phyloP scores from a whole-genome alignment of 2,329 filamentous ascomycete species.

The Colletotrichum karsti region DNA sequence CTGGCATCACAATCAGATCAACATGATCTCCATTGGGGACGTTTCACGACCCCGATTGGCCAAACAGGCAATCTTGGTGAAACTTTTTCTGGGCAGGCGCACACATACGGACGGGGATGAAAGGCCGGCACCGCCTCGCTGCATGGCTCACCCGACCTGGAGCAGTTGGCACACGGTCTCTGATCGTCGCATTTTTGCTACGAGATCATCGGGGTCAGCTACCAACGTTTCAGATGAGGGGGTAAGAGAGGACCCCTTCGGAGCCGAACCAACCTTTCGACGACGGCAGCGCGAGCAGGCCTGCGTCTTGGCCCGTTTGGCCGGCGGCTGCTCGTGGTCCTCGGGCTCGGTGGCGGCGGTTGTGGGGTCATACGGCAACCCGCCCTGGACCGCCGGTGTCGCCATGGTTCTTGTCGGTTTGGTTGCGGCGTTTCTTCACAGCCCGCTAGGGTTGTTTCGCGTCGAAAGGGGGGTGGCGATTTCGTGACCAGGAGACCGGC shows the following conservation, averaged over 20 bases:
- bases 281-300: conserved; percentile 31
- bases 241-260: not conserved
- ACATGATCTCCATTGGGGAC: not conserved
- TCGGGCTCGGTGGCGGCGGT: not conserved
- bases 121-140: not conserved
- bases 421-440: not conserved
- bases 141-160: conserved; percentile 33
- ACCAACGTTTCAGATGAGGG: not conserved
- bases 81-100: not conserved
- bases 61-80: not conserved
- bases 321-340: not conserved
- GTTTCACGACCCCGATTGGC: not conserved
- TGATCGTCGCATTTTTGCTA: conserved; percentile 33
- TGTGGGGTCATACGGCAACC: not conserved
- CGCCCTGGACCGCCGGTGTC: not conserved
- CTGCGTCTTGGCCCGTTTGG: not conserved
- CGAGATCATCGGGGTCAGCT: not conserved
- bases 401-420: not conserved
- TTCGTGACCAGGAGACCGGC: not conserved
- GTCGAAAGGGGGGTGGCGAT: not conserved
- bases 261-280: conserved; percentile 25
- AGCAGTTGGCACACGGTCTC: conserved; percentile 35
- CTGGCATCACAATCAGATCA: conserved; percentile 8
- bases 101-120: not conserved
- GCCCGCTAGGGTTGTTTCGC: not conserved